Percentiles rank a stretch among this genome's conserved stretches.
phyloP scores from a whole-genome alignment of 164 flowering plant species.

The Santalum album region DNA sequence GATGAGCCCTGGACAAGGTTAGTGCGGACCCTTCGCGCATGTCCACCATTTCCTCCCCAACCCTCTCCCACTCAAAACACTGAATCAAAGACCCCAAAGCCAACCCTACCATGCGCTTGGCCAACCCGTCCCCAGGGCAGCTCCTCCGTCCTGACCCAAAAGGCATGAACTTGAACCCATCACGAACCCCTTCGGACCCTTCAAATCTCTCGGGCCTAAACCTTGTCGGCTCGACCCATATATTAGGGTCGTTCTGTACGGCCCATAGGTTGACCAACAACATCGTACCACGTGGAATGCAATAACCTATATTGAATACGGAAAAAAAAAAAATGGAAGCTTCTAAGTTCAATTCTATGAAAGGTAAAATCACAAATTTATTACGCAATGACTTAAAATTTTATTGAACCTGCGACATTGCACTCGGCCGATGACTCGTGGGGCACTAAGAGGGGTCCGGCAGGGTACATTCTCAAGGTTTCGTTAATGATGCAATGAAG shows the following conservation, averaged over 20 bases:
- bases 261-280: conserved; percentile 31
- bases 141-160: conserved; percentile 40
- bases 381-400: too few species aligned
- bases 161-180: conserved; percentile 29
- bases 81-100: conserved; percentile 30
- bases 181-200: conserved; percentile 11
- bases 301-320: too few species aligned
- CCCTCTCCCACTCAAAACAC: conserved; percentile 44
- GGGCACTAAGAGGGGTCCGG: conserved; percentile 21
- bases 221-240: conserved; percentile 22
- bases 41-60: conserved; percentile 28
- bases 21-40: conserved; percentile 31
- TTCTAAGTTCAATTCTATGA: too few species aligned
- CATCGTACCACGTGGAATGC: conserved; percentile 28
- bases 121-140: conserved; percentile 41
- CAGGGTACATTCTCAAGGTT: conserved; percentile 24
- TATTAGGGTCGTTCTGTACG: conserved; percentile 23
- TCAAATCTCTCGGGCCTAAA: conserved; percentile 33
- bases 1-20: conserved; percentile 23
- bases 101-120: conserved; percentile 21
- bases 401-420: conserved; percentile 25
- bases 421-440: conserved; percentile 32
- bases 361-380: too few species aligned
- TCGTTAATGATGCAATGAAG: conserved; percentile 22
- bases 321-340: too few species aligned